Evolutionary conservation across 306 rosid species (phyloP), one percentile per base, ranked within the genome.

Genomic region (Comarum palustre): DNA sequence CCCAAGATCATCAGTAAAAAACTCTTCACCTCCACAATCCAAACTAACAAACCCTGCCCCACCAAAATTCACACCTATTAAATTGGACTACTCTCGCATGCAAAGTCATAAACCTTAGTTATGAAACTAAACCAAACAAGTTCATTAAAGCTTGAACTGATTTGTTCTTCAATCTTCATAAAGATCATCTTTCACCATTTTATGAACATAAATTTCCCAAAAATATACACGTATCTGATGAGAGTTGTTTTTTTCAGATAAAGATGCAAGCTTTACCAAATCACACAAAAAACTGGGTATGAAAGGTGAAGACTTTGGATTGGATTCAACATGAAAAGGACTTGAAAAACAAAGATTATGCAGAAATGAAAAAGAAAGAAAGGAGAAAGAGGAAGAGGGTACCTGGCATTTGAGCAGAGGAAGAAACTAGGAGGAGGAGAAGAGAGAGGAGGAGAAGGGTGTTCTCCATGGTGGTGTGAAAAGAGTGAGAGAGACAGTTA

Each of bases 351-450:
- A 45, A 76, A 68, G 25, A 58, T 8, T 16, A 14, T 2, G 22
- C 27, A 75, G 24, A 34, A 17, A 31, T 36, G n/a, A 67, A 9
- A 15, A 22, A 68, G 74, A 55, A 5, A 75, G 25, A 39, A 47
- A 31, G 22, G 42, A 55, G n/a, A 59, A 67, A 71, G 55, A 27
- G 64, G 41, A 66, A 58, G 68, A 82, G 32, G 66, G 70, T 74
- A 88, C 93, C 99, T 84, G 86, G 93, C 83, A 32, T 86, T 91
- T 91, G 97, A 80, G 99, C 90, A 76, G 72, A 83, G 45, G 93
- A 86, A 42, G 73, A 71, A 68, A 41, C 72, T 34, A 82, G 20
- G 81, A 85, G 76, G 43, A 85, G 70, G 27, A 63, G 20, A 39
- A 82, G 59, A 46, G 73, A 58, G 84, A 84, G 74, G 75, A 76